Evolutionary conservation across 352 stramenopile species (phyloP), one percentile per base, ranked within the genome.

Genomic region (Phytophthora colocasiae): DNA sequence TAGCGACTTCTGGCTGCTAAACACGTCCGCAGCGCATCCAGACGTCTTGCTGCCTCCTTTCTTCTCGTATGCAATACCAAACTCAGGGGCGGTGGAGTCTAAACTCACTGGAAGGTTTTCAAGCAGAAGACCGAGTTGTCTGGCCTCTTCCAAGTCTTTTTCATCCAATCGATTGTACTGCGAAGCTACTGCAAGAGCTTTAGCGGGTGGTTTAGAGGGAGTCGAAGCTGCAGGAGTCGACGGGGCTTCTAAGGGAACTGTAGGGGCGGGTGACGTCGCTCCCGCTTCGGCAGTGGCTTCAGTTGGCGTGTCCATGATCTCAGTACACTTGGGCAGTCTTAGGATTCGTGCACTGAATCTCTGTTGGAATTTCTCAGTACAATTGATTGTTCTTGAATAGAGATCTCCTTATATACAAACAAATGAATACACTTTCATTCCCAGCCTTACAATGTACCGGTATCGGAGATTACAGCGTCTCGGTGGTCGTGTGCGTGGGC

Each of bases 41-140:
- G 80, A 50, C 1, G 51, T 48, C 32, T 84, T 89, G 34, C 56
- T 82, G 27, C 83, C 83, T 32, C 85, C 85, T 34, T 85, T 84
- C 69, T 91, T 93, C 61, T 93, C 81, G 71, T 91, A 90, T 15
- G 79, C 85, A 45, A 93, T 70, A 61, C 85, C 85, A 58, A 85
- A 93, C 40, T 91, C 81, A 17, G 73, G 65, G 34, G 71, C 78
- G 0, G 46, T 41, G 9, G 78, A 57, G 58, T 93, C 85, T 15
- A 51, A 26, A 24, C 66, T 82, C 29, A 93, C 63, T 19, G 75
- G 58, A 24, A 91, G 68, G 14, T 77, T 69, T 11, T 58, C 44
- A 11, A 80, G 76, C 54, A 93, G 64, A 27, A 93, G 46, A 0
- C 83, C 81, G 2, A 93, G 63, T 5, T 66, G 50, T 15, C 56